Evolutionary conservation across 2,329 filamentous ascomycete species (phyloP).

Genomic region (Penicillium sp.): DNA sequence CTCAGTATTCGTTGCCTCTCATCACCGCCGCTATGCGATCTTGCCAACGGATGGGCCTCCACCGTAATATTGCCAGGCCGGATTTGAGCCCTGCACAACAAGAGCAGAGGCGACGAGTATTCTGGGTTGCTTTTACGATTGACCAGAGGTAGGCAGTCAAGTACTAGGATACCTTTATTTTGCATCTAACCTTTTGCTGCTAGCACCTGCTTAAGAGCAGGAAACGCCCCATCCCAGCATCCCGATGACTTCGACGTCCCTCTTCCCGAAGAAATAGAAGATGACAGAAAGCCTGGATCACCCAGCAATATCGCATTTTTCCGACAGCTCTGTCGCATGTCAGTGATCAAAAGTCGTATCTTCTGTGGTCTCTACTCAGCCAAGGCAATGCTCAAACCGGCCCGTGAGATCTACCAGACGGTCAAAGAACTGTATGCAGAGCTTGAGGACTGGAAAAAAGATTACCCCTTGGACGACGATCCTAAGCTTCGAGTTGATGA

Average conservation of each 20-base stretch:
- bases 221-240: slow-evolving; percentile 65
- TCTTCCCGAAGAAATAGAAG: slow-evolving; percentile 79
- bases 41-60: slow-evolving; percentile 86
- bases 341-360: slow-evolving; percentile 84
- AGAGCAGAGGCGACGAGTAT: slow-evolving; percentile 76
- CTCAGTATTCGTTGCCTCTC: slow-evolving; percentile 83
- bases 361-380: slow-evolving; percentile 87
- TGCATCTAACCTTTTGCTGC: not conserved
- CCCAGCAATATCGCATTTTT: slow-evolving; percentile 90
- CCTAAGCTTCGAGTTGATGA: slow-evolving; percentile 87
- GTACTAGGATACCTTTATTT: not conserved
- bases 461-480: slow-evolving; percentile 81
- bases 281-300: slow-evolving; percentile 79
- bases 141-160: slow-evolving; percentile 59
- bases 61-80: slow-evolving; percentile 84
- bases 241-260: slow-evolving; percentile 89
- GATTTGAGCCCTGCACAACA: slow-evolving; percentile 85
- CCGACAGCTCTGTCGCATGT: slow-evolving; percentile 84
- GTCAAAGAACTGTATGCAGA: slow-evolving; percentile 85
- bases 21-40: slow-evolving; percentile 84
- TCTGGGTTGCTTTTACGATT: slow-evolving; percentile 70
- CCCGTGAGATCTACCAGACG: slow-evolving; percentile 78
- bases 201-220: slow-evolving; percentile 63
- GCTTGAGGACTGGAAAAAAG: slow-evolving; percentile 87
- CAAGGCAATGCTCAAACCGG: slow-evolving; percentile 76